Conservation (phyloP, 495 filamentous ascomycete genomes). For the Tuber magnatum region DNA sequence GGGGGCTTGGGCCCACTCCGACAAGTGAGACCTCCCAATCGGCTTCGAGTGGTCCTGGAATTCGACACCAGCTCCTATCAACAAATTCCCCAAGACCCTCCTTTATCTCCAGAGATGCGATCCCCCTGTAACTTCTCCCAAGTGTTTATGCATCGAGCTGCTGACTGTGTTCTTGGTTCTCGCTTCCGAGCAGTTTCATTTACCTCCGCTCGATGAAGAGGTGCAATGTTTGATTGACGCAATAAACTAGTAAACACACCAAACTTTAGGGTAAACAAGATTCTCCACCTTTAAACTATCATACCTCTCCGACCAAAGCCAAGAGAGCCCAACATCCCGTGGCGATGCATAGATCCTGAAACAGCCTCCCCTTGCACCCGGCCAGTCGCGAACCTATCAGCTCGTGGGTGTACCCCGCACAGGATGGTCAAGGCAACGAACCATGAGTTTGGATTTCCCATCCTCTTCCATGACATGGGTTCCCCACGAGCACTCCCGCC, state of each 20-base stretch:
- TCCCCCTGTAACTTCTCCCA: not conserved
- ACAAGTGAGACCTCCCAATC: not conserved
- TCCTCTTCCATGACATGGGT: not conserved
- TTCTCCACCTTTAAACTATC: slow-evolving; percentile 1
- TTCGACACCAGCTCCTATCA: not conserved
- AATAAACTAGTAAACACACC: slow-evolving; percentile 1
- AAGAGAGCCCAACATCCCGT: slow-evolving; percentile 2
- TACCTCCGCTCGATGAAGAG: not conserved
- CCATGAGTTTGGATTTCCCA: not conserved
- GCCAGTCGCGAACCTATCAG: not conserved
- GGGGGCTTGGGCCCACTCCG: not conserved
- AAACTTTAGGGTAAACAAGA: slow-evolving; percentile 3
- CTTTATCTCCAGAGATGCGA: not conserved
- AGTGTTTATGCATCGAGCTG: not conserved
- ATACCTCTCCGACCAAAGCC: not conserved
- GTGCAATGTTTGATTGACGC: not conserved
- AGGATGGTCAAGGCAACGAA: not conserved
- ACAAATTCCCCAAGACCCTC: not conserved
- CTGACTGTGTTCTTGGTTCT: not conserved
- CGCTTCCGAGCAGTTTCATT: not conserved
- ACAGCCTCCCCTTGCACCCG: not conserved
- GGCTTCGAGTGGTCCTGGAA: not conserved
- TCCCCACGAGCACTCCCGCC: not conserved
- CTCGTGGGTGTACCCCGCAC: not conserved
- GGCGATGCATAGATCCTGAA: not conserved